Evolutionary conservation across 2,329 filamentous ascomycete species (phyloP), one percentile per base, ranked within the genome.

Genomic region (Catunica adiposa): DNA sequence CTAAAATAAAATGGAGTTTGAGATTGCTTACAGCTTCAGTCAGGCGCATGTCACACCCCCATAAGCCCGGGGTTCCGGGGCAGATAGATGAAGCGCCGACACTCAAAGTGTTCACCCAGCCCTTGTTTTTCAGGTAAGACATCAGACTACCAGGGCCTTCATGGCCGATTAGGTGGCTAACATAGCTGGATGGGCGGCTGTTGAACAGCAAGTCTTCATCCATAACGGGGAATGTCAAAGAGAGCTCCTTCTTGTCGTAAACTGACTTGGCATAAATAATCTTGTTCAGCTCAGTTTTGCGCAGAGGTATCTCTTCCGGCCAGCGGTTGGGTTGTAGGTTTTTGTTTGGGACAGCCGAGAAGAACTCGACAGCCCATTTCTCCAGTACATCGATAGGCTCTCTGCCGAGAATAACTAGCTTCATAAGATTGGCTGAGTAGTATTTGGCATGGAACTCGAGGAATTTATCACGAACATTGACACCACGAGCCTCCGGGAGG

Each of bases 401-500:
- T 53, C 84, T 78, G 0, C 89, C 89, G 22, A 96, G 69, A 3
- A 95, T 81, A 38, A 89, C 88, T 52, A 96, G 73, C 73, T 94
- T 95, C 86, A 95, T 95, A 40, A 82, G 78, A 65, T 96, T 96
- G 58, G 89, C 86, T 1, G 89, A 95, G 69, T 96, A 96, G 65
- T 94, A 83, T 64, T 82, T 84, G 60, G 82, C 79, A 66, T 96
- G 87, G 64, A 96, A 96, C 60, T 89, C 83, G 61, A 96, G 94
- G 65, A 96, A 96, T 67, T 89, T 89, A 62, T 88, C 83, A 51
- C 89, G 79, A 25, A 96, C 86, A 66, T 92, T 86, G 62, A 96
- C 78, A 3, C 88, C 88, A 51, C 81, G 73, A 47, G 81, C 78
- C 65, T 92, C 81, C 1, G 89, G 89, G 3, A 84, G 76, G 55